These are phyloP conservation scores for Pseudovirgaria hyperparasitica DNA, from an alignment of 2,329 filamentous ascomycete genomes.

Conservation along the genomic window DNA sequence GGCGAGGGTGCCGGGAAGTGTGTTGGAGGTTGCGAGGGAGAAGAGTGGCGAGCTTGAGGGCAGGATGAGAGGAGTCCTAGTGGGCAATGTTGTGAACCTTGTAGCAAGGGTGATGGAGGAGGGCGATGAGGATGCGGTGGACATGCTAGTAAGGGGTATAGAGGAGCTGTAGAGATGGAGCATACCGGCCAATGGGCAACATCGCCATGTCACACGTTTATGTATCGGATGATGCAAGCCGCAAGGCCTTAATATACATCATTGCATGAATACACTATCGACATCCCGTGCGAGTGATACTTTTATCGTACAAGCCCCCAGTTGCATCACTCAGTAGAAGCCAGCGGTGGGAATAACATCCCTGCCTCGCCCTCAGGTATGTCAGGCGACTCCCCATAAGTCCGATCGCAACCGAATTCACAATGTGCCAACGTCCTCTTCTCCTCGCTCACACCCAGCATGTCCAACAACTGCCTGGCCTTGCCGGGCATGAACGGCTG, in stretches of 20 bases:
- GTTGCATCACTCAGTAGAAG: not conserved
- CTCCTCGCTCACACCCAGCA: slow-evolving; percentile 55
- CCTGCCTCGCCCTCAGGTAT: slow-evolving; percentile 29
- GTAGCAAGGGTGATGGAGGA: slow-evolving; percentile 3
- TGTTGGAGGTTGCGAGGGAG: slow-evolving; percentile 66
- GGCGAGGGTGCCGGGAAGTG: slow-evolving; percentile 62
- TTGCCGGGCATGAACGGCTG: slow-evolving; percentile 87
- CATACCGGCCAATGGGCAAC: no score
- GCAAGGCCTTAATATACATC: no score
- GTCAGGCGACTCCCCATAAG: slow-evolving; percentile 48
- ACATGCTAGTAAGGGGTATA: slow-evolving; percentile 4
- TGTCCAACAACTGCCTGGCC: slow-evolving; percentile 57
- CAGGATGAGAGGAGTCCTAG: slow-evolving; percentile 33
- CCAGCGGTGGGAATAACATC: slow-evolving; percentile 36
- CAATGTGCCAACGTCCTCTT: slow-evolving; percentile 54
- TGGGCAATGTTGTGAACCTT: slow-evolving; percentile 2
- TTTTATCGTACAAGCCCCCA: not conserved
- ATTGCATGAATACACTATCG: no score
- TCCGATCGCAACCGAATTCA: slow-evolving; percentile 47
- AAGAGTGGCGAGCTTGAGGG: slow-evolving; percentile 75
- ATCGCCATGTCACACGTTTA: no score
- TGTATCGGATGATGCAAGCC: no score
- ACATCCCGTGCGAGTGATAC: no score
- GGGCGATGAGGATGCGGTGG: slow-evolving; percentile 7
- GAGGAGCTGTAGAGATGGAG: slow-evolving; percentile 5